Conservation (phyloP, 2,329 filamentous ascomycete species). For the Xylaria digitata region DNA sequence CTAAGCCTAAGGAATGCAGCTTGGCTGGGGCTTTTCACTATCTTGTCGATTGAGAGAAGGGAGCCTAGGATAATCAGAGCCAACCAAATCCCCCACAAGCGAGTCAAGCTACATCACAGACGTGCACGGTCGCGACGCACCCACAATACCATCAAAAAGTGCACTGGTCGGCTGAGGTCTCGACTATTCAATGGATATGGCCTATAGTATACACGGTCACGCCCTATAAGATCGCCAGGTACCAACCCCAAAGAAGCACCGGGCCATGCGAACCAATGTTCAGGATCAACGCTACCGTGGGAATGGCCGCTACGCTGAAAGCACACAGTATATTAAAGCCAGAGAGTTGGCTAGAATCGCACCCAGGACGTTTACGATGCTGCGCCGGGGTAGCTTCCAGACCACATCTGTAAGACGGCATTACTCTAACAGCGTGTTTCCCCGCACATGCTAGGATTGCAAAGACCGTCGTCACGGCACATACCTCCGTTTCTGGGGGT, state of each 20-base stretch:
- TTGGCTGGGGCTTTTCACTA: background rate
- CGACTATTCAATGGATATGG: background rate
- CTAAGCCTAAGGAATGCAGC: background rate
- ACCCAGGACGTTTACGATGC: background rate
- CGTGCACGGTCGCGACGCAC: background rate
- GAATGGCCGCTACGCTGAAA: background rate
- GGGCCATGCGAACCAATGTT: background rate
- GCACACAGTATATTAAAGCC: background rate
- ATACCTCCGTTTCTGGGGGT: constrained; percentile 1
- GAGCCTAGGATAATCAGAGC: background rate
- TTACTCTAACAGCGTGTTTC: background rate
- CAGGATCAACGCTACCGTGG: background rate
- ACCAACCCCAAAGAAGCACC: background rate
- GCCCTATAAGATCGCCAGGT: constrained; percentile 1
- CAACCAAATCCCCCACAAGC: background rate
- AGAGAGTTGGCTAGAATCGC: background rate
- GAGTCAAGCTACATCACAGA: background rate
- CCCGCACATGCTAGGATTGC: constrained; percentile 18
- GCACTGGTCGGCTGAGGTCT: background rate
- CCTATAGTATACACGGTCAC: background rate
- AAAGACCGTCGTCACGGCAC: background rate
- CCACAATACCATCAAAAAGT: background rate
- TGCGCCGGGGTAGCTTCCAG: background rate
- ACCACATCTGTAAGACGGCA: constrained; percentile 4
- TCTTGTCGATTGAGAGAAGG: background rate